A percentile compares a stretch with the other conserved stretches of the same genome.
Evolutionary conservation across 1,284 basidiomycete genomes (phyloP).

Genomic region (Ganoderma boninense): DNA sequence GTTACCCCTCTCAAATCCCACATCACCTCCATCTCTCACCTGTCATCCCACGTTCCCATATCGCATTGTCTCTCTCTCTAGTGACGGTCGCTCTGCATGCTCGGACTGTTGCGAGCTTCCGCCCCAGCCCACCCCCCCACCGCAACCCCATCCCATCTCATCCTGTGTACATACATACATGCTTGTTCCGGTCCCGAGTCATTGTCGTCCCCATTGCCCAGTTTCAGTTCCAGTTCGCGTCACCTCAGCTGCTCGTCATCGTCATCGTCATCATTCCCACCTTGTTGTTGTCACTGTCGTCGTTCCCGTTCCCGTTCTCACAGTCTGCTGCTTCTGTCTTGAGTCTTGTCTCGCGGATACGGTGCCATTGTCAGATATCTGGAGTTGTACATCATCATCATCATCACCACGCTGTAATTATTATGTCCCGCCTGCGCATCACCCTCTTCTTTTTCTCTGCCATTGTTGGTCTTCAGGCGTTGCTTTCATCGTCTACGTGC

Average conservation of each 20-base stretch:
- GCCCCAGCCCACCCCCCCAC: too few species aligned
- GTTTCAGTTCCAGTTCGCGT: too few species aligned
- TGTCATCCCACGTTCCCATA: background rate
- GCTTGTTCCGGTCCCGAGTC: too few species aligned
- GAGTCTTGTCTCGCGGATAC: too few species aligned
- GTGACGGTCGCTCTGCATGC: conserved; percentile 5
- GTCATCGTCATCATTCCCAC: background rate
- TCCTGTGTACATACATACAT: background rate
- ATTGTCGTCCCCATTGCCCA: background rate
- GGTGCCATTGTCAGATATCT: background rate
- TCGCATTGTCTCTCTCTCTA: background rate
- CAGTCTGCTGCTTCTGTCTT: too few species aligned
- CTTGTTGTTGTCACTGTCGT: background rate
- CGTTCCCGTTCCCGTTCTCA: background rate
- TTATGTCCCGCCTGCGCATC: background rate
- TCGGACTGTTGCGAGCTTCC: conserved; percentile 6
- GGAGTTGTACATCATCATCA: background rate
- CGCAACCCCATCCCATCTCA: background rate
- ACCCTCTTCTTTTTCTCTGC: too few species aligned
- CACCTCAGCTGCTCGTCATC: background rate
- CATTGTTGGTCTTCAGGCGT: too few species aligned
- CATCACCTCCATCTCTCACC: background rate
- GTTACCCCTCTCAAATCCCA: too few species aligned
- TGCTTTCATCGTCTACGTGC: too few species aligned
- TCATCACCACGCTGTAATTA: conserved; percentile 7